These are phyloP conservation scores for Meyerozyma elateridarum DNA, from an alignment of 1,139 yeast genomes.

Conservation along the genomic window DNA sequence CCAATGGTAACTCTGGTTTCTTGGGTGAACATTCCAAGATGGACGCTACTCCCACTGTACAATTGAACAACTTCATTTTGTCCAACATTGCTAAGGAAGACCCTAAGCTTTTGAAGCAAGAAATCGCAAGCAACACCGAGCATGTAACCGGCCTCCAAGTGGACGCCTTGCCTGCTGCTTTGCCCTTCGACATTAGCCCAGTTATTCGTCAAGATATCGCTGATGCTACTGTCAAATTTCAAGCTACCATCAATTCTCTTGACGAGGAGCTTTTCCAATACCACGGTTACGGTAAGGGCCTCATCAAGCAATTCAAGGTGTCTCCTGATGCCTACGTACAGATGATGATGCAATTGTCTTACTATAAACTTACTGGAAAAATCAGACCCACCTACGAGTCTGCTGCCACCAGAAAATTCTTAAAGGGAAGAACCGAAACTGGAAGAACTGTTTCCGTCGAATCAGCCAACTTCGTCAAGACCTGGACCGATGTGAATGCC, in stretches of 20 bases:
- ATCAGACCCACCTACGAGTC: conserved; percentile 92
- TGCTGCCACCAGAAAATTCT: conserved; percentile 87
- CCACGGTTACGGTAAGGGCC: conserved; percentile 66
- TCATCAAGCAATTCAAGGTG: conserved; percentile 62
- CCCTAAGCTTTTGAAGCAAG: conserved; percentile 30
- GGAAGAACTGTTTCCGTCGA: conserved; percentile 84
- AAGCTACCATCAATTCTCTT: conserved; percentile 47
- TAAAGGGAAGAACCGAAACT: conserved; percentile 94
- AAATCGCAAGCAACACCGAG: conserved; percentile 21
- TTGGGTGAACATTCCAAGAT: conserved; percentile 95
- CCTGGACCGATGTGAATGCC: conserved; percentile 63
- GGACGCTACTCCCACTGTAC: conserved; percentile 97
- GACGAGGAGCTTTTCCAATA: conserved; percentile 66
- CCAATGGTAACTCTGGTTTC: conserved; percentile 87
- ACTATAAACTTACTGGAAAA: conserved; percentile 75
- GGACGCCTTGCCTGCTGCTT: conserved; percentile 10
- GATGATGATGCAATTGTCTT: conserved; percentile 70
- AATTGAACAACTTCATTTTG: conserved; percentile 74
- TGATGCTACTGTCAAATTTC: conserved; percentile 53
- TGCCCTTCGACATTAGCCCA: conserved; percentile 46
- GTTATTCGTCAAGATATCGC: conserved; percentile 48
- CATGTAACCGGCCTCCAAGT: conserved; percentile 11
- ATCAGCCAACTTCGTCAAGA: conserved; percentile 65
- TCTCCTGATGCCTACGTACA: conserved; percentile 80
- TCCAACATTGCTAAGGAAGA: conserved; percentile 48